phyloP scores from a whole-genome alignment of 768 basidiomycete genomes.

The Mycena rosella region DNA sequence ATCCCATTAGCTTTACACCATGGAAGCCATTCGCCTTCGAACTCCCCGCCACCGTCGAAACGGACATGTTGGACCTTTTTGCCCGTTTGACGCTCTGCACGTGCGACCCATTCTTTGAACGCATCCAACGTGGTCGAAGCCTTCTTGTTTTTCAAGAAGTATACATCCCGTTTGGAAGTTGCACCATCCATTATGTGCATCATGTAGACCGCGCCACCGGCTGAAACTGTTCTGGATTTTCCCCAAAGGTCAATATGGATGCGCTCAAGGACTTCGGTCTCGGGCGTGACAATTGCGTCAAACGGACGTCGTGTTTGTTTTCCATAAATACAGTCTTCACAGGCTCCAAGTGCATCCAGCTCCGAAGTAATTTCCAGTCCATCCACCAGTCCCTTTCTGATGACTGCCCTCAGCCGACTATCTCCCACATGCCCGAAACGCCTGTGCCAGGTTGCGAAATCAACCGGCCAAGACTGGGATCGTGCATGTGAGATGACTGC shows the following conservation, averaged over 20 bases:
- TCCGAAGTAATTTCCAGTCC: neutral
- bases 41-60: constrained; percentile 29
- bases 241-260: constrained; percentile 9
- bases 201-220: neutral
- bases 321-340: constrained; percentile 13
- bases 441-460: constrained; percentile 3
- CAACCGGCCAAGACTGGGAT: neutral
- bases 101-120: neutral
- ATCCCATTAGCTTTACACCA: constrained; percentile 8
- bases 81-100: neutral
- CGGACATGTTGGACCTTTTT: constrained; percentile 9
- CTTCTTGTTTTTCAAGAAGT: constrained; percentile 5
- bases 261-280: neutral
- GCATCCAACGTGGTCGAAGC: neutral
- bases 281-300: neutral
- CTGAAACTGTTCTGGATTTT: neutral
- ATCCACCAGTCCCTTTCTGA: neutral
- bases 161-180: neutral
- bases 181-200: neutral
- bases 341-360: neutral
- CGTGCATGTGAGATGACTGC: neutral
- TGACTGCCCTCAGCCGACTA: neutral
- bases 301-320: constrained; percentile 3
- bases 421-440: constrained; percentile 11
- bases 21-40: neutral